Base-by-base conservation (phyloP, 768 basidiomycete species). In the Macrolepiota dolichaula region DNA sequence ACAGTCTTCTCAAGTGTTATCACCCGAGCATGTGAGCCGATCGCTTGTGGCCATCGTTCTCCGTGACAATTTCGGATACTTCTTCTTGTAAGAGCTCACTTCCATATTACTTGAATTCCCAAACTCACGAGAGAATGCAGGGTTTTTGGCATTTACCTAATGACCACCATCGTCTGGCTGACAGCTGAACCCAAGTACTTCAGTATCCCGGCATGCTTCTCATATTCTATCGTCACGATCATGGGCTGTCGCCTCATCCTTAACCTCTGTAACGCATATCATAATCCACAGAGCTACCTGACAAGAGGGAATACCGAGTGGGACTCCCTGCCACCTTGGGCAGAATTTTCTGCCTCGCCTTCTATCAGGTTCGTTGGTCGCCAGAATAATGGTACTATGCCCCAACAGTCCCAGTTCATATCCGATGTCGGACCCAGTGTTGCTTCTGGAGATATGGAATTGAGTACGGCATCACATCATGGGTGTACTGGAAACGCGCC, bases 221-320 rank as follows among this genome's bases (percentile, higher is more conserved):
- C 70, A 7, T 69, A 67, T 50, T 44, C 69, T 27, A 44, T 68
- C 32, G 70, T 68, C 12, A 68, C 68, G 15, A 65, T 72, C 25
- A 66, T 69, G 62, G 68, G 70, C 9, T 70, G 68, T 38, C 67
- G 71, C 55, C 61, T 74, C 32, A 66, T 74, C 57, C 68, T 74
- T 50, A 73, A 73, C 59, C 68, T 74, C 10, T 69, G 64, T 51
- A 58, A 70, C 38, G 70, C 70, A 9, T 71, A 66, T 59, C 68
- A 71, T 46, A 57, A 47, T 27, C 67, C 69, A 27, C 13, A 24
- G 12, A 51, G 12, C 12, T 17, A 35, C 36, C 4, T 1, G 13
- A 22, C 57, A 24, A 49, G 49, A 51, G 57, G 50, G 2, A 42
- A 4, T 40, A 42, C 50, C 19, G 50, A 51, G 13, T 59, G 57